Percentiles rank a stretch among this genome's conserved stretches.
Conservation (phyloP, 176 grass and related monocot genomes). For the Bromus sterilis region DNA sequence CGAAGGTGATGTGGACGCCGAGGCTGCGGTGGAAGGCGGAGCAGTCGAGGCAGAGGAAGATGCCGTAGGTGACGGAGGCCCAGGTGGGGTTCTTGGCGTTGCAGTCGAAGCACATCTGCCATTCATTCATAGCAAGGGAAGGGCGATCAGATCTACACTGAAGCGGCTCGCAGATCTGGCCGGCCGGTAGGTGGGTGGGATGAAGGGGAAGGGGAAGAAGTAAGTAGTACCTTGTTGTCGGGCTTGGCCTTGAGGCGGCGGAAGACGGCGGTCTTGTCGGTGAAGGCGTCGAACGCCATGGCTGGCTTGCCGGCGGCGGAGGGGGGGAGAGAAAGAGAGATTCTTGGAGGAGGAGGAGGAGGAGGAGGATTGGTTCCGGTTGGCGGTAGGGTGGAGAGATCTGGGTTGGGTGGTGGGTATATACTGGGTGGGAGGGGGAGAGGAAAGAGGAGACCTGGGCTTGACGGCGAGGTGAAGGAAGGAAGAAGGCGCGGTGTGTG, state of each 20-base stretch:
- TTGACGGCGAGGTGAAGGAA: neutral
- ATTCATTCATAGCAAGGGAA: neutral
- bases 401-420: too few relatives aligned
- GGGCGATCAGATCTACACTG: neutral
- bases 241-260: slow-evolving; percentile 75
- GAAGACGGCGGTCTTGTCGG: slow-evolving; percentile 74
- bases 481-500: neutral
- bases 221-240: slow-evolving; percentile 45
- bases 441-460: too few relatives aligned
- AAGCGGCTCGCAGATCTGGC: neutral
- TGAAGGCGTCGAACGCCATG: slow-evolving; percentile 55
- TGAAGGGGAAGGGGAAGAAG: neutral
- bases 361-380: too few relatives aligned
- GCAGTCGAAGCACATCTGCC: slow-evolving; percentile 89
- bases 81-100: slow-evolving; percentile 80
- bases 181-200: neutral
- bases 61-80: slow-evolving; percentile 85
- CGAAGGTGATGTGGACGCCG: slow-evolving; percentile 74
- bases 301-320: neutral
- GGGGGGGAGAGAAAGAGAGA: neutral
- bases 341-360: neutral
- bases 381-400: too few relatives aligned
- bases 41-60: slow-evolving; percentile 94
- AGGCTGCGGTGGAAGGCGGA: slow-evolving; percentile 83
- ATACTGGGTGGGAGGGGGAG: neutral